Percentiles rank a stretch among this genome's conserved stretches.
These are phyloP conservation scores for Pleoardoris graminearum DNA, from an alignment of 2,329 filamentous ascomycete genomes.

Conservation along the genomic window DNA sequence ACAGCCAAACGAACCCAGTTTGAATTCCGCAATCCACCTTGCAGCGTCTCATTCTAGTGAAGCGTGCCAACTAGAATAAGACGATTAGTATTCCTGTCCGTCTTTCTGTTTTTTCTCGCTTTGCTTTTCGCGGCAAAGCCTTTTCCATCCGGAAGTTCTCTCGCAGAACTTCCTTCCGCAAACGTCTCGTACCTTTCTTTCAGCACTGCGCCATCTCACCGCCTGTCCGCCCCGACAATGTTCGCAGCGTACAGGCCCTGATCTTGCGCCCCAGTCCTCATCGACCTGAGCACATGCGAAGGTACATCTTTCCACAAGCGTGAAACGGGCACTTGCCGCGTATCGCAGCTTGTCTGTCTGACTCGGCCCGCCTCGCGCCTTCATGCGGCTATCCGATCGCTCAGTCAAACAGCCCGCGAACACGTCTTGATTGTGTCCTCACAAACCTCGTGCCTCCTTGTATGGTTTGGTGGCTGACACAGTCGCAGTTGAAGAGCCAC, in stretches of 20 bases:
- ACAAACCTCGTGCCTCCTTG: conserved; percentile 41
- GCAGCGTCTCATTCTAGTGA: conserved; percentile 28
- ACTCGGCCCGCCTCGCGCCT: conserved; percentile 39
- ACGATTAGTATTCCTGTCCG: conserved; percentile 34
- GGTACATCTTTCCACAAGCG: conserved; percentile 36
- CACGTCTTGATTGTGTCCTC: conserved; percentile 46
- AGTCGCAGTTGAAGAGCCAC: conserved; percentile 39
- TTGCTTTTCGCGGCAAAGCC: conserved; percentile 41
- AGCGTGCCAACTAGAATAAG: conserved; percentile 29
- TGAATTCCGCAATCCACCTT: conserved; percentile 40
- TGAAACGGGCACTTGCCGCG: conserved; percentile 24
- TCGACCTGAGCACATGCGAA: conserved; percentile 37
- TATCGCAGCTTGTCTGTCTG: conserved; percentile 34
- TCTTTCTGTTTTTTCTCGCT: conserved; percentile 38
- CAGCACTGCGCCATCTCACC: conserved; percentile 27
- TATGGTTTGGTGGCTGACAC: conserved; percentile 44
- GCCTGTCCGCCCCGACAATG: conserved; percentile 40
- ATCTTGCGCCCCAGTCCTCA: conserved; percentile 25
- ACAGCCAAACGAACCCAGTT: conserved; percentile 17
- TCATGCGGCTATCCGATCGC: conserved; percentile 33
- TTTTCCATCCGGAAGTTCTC: conserved; percentile 29
- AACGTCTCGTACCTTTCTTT: conserved; percentile 31
- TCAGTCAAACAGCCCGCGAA: conserved; percentile 42
- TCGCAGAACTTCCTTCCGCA: conserved; percentile 36
- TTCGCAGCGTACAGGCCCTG: conserved; percentile 33